Base-by-base conservation (phyloP, 164 flowering plant genomes). In the Magnolia officinalis region DNA sequence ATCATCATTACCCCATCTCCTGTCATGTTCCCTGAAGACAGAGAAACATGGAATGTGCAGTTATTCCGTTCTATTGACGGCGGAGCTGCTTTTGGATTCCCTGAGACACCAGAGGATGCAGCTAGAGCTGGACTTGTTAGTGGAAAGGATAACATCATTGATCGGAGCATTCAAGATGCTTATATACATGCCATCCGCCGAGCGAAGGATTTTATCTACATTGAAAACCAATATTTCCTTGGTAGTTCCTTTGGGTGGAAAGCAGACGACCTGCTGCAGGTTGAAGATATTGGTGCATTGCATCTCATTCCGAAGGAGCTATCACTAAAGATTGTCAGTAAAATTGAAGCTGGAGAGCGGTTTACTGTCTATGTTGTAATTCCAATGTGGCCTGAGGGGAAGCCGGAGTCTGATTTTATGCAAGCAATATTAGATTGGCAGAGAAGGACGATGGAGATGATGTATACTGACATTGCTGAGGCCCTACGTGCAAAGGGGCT, bases 321-420 rank as follows among this genome's bases (percentile, higher is more conserved):
- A 5, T 88, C 94, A 0, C 79, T 90, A 18, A 90, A 90, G 79
- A 84, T 90, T 70, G 84, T 88, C 2, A 89, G 92, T 70, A 90
- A 90, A 85, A 89, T 90, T 61, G 86, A 86, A 76, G 88, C 87
- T 1, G 90, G 89, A 19, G 90, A 90, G 75, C 78, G 88, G 77
- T 90, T 90, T 71, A 68, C 82, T 1, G 89, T 88, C 19, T 90
- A 90, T 72, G 50, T 90, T 67, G 90, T 90, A 29, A 78, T 90
- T 6, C 93, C 93, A 14, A 90, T 90, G 93, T 90, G 93, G 93
- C 93, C 93, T 0, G 94, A 90, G 74, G 94, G 94, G 9, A 26
- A 77, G 0, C 91, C 94, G 6, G 89, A 88, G 50, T 83, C 88
- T 79, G 79, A 67, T 18, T 84, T 92, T 0, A 90, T 89, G n/a